These are phyloP conservation scores for Arbutus unedo DNA, from an alignment of 148 eudicot genomes.

Conservation along the genomic window DNA sequence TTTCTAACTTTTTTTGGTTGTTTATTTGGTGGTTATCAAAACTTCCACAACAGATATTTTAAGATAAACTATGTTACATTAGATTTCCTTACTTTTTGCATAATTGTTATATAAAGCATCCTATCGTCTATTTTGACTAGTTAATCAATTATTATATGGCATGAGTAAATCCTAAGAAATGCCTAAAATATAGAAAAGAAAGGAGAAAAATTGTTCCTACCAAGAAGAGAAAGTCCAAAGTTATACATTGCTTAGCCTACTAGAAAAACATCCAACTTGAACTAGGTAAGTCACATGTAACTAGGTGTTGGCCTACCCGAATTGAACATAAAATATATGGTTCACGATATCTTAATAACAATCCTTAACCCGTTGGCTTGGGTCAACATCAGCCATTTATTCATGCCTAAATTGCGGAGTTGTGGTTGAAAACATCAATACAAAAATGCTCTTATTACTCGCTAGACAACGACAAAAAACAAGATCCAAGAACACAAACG, in stretches of 20 bases:
- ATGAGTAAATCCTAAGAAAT: not conserved
- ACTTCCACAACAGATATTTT: not conserved
- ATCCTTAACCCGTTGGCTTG: not conserved
- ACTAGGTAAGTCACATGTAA: not conserved
- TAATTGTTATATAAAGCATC: not conserved
- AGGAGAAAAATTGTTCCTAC: not conserved
- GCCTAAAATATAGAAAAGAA: not conserved
- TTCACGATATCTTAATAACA: not conserved
- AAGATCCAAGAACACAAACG: not conserved
- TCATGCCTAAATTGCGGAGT: not conserved
- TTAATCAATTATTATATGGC: not conserved
- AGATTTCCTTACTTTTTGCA: not conserved
- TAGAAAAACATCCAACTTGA: not conserved
- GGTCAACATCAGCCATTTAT: not conserved
- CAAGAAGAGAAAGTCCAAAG: not conserved
- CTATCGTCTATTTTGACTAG: not conserved
- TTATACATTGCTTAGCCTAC: not conserved
- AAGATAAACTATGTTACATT: not conserved
- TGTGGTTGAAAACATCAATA: not conserved
- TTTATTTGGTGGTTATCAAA: not conserved
- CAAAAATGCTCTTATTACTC: not conserved
- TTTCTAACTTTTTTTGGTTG: not conserved
- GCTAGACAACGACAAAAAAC: not conserved
- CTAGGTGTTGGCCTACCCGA: not conserved
- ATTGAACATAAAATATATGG: not conserved